Percentiles rank a stretch among this genome's conserved stretches.
phyloP scores from a whole-genome alignment of 2,329 filamentous ascomycete species.

The Fusarium nurragi region DNA sequence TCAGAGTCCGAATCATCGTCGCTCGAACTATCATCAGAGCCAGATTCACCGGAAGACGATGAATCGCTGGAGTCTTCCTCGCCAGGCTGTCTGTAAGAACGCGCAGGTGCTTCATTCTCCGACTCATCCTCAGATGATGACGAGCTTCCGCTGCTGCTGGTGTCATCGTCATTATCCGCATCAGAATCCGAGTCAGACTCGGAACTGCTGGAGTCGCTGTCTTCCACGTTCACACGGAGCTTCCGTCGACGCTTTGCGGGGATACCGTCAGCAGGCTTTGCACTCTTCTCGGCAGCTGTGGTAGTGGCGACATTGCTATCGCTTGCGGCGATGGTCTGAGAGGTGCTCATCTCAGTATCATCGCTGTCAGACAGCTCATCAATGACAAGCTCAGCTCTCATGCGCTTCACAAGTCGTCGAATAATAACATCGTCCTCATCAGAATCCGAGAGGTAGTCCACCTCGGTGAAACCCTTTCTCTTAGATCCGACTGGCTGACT shows the following conservation, averaged over 20 bases:
- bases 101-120: constrained; percentile 36
- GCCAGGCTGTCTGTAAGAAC: constrained; percentile 46
- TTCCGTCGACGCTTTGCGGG: constrained; percentile 62
- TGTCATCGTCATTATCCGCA: constrained; percentile 47
- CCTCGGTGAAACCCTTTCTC: constrained; percentile 63
- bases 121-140: constrained; percentile 49
- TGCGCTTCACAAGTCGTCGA: constrained; percentile 67
- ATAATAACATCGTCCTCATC: constrained; percentile 62
- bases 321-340: constrained; percentile 44
- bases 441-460: constrained; percentile 60
- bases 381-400: constrained; percentile 68
- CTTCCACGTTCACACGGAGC: constrained; percentile 57
- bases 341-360: constrained; percentile 50
- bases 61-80: constrained; percentile 39
- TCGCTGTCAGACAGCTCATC: constrained; percentile 63
- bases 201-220: constrained; percentile 51
- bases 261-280: constrained; percentile 58
- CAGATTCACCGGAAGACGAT: constrained; percentile 50
- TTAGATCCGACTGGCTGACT: constrained; percentile 51
- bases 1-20: constrained; percentile 41
- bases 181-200: constrained; percentile 50
- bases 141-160: constrained; percentile 51
- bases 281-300: constrained; percentile 51
- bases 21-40: constrained; percentile 46
- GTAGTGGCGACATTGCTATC: constrained; percentile 41